These are phyloP conservation scores for Dictyostelium discoideum DNA, from an alignment of 78 protist genomes.

Conservation along the genomic window dicty_2.7 NC_007088.5:2150001-2150500, in stretches of 20 bases:
- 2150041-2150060: background rate
- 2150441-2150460: background rate
- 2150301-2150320: background rate
- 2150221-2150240: background rate
- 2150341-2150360: background rate
- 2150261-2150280: background rate
- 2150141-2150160: background rate
- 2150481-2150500: too few species aligned
- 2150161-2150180: background rate
- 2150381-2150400: background rate
- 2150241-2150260: background rate
- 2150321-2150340: background rate
- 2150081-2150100: background rate
- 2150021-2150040: background rate
- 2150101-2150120: background rate
- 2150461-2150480: background rate
- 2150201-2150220: background rate
- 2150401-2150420: background rate
- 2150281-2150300: background rate
- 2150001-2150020: background rate
- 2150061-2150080: background rate
- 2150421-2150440: background rate
- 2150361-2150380: background rate
- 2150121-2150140: too few species aligned
- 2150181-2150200: background rate